Conservation (phyloP, 108 stramenopile species). For the Discostella pseudostelligera region DNA sequence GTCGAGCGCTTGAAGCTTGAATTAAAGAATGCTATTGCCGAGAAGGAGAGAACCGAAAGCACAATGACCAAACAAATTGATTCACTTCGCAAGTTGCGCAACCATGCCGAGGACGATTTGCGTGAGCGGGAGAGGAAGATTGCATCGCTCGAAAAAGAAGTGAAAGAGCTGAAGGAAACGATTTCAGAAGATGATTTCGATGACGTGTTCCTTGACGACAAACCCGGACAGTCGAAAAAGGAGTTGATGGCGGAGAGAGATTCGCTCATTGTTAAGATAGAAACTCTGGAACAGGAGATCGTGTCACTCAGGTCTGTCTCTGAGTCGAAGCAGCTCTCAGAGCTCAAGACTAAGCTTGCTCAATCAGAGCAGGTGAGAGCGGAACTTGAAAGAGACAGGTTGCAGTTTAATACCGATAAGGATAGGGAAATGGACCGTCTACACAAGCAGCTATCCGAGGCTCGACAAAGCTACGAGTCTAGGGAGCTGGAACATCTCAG, state of each 20-base stretch:
- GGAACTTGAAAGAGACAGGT: slow-evolving; percentile 55
- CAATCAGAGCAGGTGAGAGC: slow-evolving; percentile 52
- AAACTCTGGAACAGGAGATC: slow-evolving; percentile 49
- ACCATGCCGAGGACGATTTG: slow-evolving; percentile 35
- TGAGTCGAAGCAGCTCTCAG: slow-evolving; percentile 28
- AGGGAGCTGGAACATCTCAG: slow-evolving; percentile 45
- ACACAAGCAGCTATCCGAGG: slow-evolving; percentile 53
- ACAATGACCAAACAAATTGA: slow-evolving; percentile 40
- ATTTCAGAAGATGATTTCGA: slow-evolving; percentile 7
- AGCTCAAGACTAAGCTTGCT: slow-evolving; percentile 35
- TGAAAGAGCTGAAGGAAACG: slow-evolving; percentile 30
- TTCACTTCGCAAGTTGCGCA: slow-evolving; percentile 46
- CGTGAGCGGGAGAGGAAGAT: slow-evolving; percentile 44
- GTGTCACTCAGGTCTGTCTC: slow-evolving; percentile 23
- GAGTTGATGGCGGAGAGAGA: slow-evolving; percentile 24
- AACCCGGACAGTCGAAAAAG: slow-evolving; percentile 18
- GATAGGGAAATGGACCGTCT: slow-evolving; percentile 71
- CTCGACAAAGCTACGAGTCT: slow-evolving; percentile 42
- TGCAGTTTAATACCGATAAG: slow-evolving; percentile 49
- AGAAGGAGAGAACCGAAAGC: slow-evolving; percentile 28
- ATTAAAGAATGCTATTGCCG: slow-evolving; percentile 38
- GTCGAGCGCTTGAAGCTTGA: slow-evolving; percentile 44
- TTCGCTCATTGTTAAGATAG: slow-evolving; percentile 34
- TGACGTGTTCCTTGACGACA: slow-evolving; percentile 30
- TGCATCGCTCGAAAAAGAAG: slow-evolving; percentile 32